Evolutionary conservation across 495 filamentous ascomycete genomes (phyloP), one percentile per base, ranked within the genome.

Genomic region (Apiosordaria backusii): DNA sequence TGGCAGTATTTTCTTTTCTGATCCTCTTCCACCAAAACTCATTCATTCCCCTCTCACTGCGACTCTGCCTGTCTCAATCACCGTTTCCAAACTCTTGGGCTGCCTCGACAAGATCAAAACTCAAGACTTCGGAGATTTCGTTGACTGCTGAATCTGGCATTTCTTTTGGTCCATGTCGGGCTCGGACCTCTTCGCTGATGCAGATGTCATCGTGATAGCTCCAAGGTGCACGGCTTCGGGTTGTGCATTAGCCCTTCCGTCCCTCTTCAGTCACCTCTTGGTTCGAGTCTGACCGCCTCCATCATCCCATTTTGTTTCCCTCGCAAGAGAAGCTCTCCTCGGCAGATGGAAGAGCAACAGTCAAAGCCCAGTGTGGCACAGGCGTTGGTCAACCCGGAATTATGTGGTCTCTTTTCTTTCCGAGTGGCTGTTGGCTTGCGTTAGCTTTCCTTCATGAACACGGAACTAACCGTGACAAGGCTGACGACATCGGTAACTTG

Each of bases 201-300:
- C 52, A 55, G 52, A 55, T 55, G 52, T 55, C 52, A 55, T 55
- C 52, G 22, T 3, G n/a, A 23, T 55, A 19, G 19, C 52, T 55
- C 52, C n/a, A 19, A 60, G 15, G 26, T 16, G 57, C 57, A 60
- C 57, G 26, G 57, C 22, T 60, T 60, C 57, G 1, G 24, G 7
- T 60, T 60, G 23, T 60, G 26, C 24, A 29, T 29, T 60, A 35
- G 57, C 24, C 24, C 24, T 60, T 29, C 57, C 57, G 57, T 60
- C 57, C 24, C 57, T 21, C 57, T 27, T 23, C 57, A 25, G 18
- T n/a, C 57, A 25, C 57, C 18, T 27, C 57, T 60, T 35, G n/a
- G 52, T 55, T 55, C 13, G 35, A 45, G 35, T 55, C 22, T 55
- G 52, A 55, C n/a, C 50, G 3, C 50, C 50, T 21, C 50, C 50